These are phyloP conservation scores for Punctularia strigosozonata DNA, from an alignment of 768 basidiomycete genomes.

Conservation along the genomic window DNA sequence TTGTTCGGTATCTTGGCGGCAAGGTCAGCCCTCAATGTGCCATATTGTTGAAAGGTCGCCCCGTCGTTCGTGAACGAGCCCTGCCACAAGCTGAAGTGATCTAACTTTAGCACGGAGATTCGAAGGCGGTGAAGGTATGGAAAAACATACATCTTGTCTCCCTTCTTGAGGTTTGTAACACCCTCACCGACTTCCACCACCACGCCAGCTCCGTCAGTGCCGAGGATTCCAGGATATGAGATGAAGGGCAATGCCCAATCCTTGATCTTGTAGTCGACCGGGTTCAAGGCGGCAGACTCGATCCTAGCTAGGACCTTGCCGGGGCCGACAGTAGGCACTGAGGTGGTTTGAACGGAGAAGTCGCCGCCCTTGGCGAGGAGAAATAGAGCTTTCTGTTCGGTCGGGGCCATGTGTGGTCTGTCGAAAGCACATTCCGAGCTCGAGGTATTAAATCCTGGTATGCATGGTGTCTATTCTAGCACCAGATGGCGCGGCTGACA, in stretches of 20 bases:
- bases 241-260: constrained; percentile 20
- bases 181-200: constrained; percentile 27
- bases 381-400: constrained; percentile 9
- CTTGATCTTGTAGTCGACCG: constrained; percentile 25
- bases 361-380: constrained; percentile 4
- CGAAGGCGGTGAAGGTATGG: neutral
- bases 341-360: constrained; percentile 3
- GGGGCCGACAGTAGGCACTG: constrained; percentile 5
- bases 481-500: no score
- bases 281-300: constrained; percentile 18
- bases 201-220: constrained; percentile 17
- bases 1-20: constrained; percentile 10
- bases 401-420: no score
- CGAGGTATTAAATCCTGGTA: no score
- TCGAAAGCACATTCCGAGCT: no score
- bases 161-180: constrained; percentile 21
- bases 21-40: neutral
- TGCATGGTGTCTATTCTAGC: no score
- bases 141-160: constrained; percentile 26
- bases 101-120: neutral
- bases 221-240: constrained; percentile 16
- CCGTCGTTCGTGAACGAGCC: neutral
- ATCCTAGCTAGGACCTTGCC: constrained; percentile 17
- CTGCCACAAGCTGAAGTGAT: neutral
- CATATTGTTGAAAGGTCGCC: constrained; percentile 5